Evolutionary conservation across 2,329 filamentous ascomycete species (phyloP).

Genomic region (Talaromyces sp.): DNA sequence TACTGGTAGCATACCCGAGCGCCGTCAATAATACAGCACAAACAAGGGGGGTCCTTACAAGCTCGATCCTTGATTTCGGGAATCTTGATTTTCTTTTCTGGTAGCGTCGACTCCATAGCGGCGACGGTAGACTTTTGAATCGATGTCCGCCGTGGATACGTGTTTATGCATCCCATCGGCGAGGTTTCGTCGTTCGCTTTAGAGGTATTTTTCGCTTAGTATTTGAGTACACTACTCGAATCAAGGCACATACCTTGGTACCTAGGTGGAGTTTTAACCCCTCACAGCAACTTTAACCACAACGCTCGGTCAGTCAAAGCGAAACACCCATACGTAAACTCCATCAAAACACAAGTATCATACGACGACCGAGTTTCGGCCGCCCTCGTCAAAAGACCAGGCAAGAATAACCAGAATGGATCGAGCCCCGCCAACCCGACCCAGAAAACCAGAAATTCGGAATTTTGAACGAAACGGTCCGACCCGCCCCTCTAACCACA

Average conservation of each 20-base stretch:
- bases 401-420: background rate
- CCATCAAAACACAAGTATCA: too few relatives aligned
- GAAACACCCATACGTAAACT: background rate
- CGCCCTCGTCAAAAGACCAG: background rate
- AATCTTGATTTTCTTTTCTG: background rate
- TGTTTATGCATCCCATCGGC: background rate
- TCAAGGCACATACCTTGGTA: background rate
- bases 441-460: background rate
- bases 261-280: background rate
- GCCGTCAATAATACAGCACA: background rate
- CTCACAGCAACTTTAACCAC: background rate
- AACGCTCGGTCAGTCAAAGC: background rate
- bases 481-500: background rate
- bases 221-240: too few relatives aligned
- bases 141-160: background rate
- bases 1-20: background rate
- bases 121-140: background rate
- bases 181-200: too few relatives aligned
- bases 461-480: background rate
- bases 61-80: background rate
- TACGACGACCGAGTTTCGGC: background rate
- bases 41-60: background rate
- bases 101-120: background rate
- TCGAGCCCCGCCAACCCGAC: background rate
- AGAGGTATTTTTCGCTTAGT: too few relatives aligned